Evolutionary conservation across 2,329 filamentous ascomycete genomes (phyloP).

Genomic region (Fusarium annulatum): DNA sequence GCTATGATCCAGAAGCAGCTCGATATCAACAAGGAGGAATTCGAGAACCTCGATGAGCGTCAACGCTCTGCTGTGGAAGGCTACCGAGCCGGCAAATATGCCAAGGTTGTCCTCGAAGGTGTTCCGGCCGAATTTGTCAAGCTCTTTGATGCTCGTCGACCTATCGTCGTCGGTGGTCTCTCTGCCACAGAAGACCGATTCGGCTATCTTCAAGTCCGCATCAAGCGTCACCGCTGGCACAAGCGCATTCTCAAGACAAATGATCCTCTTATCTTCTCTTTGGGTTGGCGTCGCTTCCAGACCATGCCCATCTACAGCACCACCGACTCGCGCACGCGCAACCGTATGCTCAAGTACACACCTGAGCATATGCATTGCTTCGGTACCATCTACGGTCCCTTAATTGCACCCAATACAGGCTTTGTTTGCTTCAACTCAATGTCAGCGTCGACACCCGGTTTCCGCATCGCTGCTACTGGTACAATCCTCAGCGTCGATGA

Average conservation of each 20-base stretch:
- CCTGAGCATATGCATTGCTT: conserved; percentile 99
- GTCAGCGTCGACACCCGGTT: conserved; percentile 84
- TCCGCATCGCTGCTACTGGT: conserved; percentile 93
- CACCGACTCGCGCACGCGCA: conserved; percentile 90
- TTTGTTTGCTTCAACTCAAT: conserved; percentile 95
- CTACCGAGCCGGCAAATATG: conserved; percentile 91
- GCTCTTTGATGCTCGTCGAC: conserved; percentile 83
- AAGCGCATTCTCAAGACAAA: conserved; percentile 99
- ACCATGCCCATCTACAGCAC: conserved; percentile 93
- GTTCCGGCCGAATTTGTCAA: conserved; percentile 91
- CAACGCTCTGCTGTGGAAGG: conserved; percentile 89
- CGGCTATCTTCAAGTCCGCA: conserved; percentile 93
- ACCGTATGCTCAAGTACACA: conserved; percentile 98
- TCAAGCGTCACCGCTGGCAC: conserved; percentile 98
- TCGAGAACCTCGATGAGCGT: conserved; percentile 84
- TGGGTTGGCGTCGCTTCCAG: conserved; percentile 97
- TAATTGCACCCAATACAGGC: conserved; percentile 94
- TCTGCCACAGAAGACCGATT: conserved; percentile 94
- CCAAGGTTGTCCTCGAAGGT: conserved; percentile 86
- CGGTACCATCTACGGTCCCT: conserved; percentile 92
- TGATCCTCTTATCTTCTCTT: conserved; percentile 94
- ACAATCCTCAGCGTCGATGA: conserved; percentile 95
- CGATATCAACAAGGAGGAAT: conserved; percentile 96
- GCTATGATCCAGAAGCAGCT: conserved; percentile 93
- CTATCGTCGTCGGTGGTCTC: conserved; percentile 90